Evolutionary conservation across 2,329 filamentous ascomycete genomes (phyloP).

Genomic region (Zymoseptoria tritici): DNA sequence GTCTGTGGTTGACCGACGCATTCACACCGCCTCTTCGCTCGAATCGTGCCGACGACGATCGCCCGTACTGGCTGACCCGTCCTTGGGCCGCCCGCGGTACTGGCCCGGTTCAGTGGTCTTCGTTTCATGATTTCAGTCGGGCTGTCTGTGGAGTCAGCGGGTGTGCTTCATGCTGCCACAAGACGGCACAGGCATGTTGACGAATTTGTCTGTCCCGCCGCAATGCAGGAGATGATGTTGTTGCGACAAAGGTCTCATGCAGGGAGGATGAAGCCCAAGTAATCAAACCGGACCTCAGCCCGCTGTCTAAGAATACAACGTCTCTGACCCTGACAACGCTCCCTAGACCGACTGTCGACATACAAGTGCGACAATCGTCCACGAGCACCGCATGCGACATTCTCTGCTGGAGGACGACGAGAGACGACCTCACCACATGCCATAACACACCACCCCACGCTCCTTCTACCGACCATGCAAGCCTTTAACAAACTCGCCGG

Average conservation of each 20-base stretch:
- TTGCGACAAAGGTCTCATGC: neutral
- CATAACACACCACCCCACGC: neutral
- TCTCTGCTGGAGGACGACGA: neutral
- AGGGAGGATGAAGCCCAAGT: neutral
- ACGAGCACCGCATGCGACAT: neutral
- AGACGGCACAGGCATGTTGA: no score
- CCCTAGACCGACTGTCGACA: neutral
- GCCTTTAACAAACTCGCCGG: slow-evolving; percentile 30
- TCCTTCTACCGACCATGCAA: slow-evolving; percentile 20
- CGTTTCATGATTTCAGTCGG: no score
- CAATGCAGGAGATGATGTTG: neutral
- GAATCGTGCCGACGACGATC: no score
- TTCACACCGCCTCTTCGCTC: no score
- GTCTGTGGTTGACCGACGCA: no score
- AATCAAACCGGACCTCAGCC: neutral
- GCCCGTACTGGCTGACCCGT: no score
- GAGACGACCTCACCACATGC: neutral
- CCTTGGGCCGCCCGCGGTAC: no score
- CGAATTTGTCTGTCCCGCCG: no score
- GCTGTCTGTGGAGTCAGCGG: no score
- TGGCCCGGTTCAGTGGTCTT: no score
- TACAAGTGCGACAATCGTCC: no score
- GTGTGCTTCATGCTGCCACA: no score
- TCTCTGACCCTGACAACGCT: neutral
- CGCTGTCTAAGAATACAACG: neutral